phyloP scores from a whole-genome alignment of 352 stramenopile genomes.

The Phytopythium mirpurense region DNA sequence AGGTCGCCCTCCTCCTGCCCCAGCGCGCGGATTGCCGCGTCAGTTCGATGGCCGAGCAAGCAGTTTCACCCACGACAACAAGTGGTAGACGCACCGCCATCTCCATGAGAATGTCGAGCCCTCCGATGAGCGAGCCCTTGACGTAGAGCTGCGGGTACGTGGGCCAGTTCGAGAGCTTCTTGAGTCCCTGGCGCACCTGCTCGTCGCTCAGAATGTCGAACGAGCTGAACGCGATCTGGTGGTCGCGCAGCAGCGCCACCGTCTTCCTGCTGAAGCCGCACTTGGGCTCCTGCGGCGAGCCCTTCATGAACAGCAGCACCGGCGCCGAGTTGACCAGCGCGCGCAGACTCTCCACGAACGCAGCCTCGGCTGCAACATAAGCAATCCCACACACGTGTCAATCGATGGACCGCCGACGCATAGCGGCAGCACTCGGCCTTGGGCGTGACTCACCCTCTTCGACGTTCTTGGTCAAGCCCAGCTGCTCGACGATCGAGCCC shows the following conservation, averaged over 20 bases:
- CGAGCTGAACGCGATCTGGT: conserved; percentile 90
- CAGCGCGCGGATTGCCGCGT: too few species aligned
- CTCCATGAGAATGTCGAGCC: conserved; percentile 95
- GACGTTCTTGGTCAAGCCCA: conserved; percentile 67
- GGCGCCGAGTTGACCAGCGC: conserved; percentile 83
- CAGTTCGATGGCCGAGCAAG: too few species aligned
- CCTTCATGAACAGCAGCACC: conserved; percentile 97
- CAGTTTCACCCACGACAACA: too few species aligned
- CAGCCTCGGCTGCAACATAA: conserved; percentile 44
- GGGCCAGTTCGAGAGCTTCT: conserved; percentile 95
- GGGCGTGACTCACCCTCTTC: conserved; percentile 23
- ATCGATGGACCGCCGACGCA: neutral
- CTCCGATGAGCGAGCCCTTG: conserved; percentile 90
- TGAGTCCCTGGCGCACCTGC: conserved; percentile 94
- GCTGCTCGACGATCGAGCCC: conserved; percentile 71
- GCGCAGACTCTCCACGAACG: conserved; percentile 82
- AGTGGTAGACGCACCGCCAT: conserved; percentile 63
- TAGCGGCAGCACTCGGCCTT: too few species aligned
- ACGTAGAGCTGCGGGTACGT: conserved; percentile 98
- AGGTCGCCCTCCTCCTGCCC: conserved; percentile 79
- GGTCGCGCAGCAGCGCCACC: conserved; percentile 85
- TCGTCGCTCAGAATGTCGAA: conserved; percentile 95
- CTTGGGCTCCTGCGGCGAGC: conserved; percentile 81
- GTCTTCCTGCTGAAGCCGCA: conserved; percentile 95
- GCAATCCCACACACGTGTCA: conserved; percentile 2